Conservation (phyloP, 2,329 filamentous ascomycete species). For the Trichoderma sp. region DNA sequence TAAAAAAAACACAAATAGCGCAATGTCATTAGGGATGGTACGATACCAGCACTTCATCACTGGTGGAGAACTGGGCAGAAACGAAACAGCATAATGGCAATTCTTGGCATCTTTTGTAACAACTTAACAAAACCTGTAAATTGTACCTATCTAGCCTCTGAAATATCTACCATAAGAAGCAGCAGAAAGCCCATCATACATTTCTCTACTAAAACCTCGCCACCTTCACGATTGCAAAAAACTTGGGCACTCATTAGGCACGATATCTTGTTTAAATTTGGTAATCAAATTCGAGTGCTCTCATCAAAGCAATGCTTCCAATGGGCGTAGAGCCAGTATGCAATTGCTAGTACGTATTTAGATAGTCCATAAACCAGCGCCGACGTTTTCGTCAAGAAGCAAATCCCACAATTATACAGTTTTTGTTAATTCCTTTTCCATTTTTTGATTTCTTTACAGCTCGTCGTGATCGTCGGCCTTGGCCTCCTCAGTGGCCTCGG, state of each 20-base stretch:
- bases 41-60: not conserved
- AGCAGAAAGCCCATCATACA: not conserved
- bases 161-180: not conserved
- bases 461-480: conserved; percentile 68
- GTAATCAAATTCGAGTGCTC: conserved; percentile 16
- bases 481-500: conserved; percentile 50
- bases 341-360: conserved; percentile 24
- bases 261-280: not conserved
- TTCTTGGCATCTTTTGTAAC: not conserved
- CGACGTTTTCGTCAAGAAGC: conserved; percentile 34
- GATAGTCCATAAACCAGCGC: conserved; percentile 30
- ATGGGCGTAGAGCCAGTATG: conserved; percentile 28
- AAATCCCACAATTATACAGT: conserved; percentile 30
- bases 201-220: not conserved
- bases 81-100: conserved; percentile 6
- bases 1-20: not conserved
- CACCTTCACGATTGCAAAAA: not conserved
- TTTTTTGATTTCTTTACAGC: conserved; percentile 54
- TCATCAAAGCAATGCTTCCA: conserved; percentile 25
- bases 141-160: not conserved
- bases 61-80: not conserved
- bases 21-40: not conserved
- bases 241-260: not conserved
- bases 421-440: conserved; percentile 22
- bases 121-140: conserved; percentile 3